Percentiles rank a stretch among this genome's conserved stretches.
These are phyloP conservation scores for Candida argentea DNA, from an alignment of 805 yeast species.

Conservation along the genomic window DNA sequence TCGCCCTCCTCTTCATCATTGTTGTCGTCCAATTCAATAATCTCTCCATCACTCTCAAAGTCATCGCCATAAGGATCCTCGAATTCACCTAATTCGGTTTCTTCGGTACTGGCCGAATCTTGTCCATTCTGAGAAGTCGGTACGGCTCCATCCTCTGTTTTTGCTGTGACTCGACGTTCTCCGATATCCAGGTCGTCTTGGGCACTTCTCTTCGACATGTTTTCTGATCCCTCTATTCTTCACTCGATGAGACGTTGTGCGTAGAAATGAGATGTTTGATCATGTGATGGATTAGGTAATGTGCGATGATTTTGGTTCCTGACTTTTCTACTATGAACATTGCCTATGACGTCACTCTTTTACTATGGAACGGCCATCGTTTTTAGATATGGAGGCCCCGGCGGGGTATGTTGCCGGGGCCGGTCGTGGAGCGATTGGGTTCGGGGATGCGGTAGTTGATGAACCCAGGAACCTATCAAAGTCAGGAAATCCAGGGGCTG, in stretches of 20 bases:
- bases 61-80: conserved; percentile 90
- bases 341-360: not conserved
- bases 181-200: conserved; percentile 18
- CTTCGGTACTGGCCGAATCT: conserved; percentile 10
- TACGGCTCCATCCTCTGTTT: conserved; percentile 26
- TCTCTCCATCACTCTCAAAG: conserved; percentile 84
- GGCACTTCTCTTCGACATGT: conserved; percentile 46
- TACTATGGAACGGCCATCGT: conserved; percentile 20
- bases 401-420: conserved; percentile 85
- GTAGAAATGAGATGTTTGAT: not conserved
- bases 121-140: conserved; percentile 23
- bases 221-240: too few species aligned
- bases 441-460: conserved; percentile 33
- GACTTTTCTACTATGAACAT: too few species aligned
- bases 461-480: conserved; percentile 2
- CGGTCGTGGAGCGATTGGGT: conserved; percentile 94
- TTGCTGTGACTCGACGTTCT: too few species aligned
- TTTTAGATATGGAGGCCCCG: conserved; percentile 81
- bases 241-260: too few species aligned
- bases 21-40: conserved; percentile 68
- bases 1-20: conserved; percentile 29
- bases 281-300: not conserved
- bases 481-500: conserved; percentile 16
- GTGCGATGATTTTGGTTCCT: not conserved
- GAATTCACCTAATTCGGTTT: conserved; percentile 65